Percentiles rank a stretch among this genome's conserved stretches.
phyloP scores from a whole-genome alignment of 1,284 basidiomycete species.

The Termitomyces sp. region DNA sequence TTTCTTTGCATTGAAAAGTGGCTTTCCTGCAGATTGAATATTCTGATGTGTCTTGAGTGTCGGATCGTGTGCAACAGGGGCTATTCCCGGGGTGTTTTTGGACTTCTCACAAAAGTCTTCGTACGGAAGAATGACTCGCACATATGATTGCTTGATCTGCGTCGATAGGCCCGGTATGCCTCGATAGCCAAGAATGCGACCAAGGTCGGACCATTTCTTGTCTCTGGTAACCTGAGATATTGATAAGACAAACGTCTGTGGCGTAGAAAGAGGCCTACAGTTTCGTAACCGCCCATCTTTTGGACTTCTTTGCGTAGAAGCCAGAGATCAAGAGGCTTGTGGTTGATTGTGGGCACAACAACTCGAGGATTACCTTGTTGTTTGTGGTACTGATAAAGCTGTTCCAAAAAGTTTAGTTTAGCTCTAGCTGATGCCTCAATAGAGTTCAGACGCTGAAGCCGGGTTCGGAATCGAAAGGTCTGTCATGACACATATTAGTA shows the following conservation, averaged over 20 bases:
- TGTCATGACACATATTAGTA: slow-evolving; percentile 28
- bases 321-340: slow-evolving; percentile 91
- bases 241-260: slow-evolving; percentile 10
- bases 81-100: slow-evolving; percentile 55
- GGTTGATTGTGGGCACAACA: slow-evolving; percentile 88
- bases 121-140: slow-evolving; percentile 88
- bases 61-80: slow-evolving; percentile 33
- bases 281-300: slow-evolving; percentile 81
- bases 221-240: slow-evolving; percentile 61
- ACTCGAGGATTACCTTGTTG: slow-evolving; percentile 86
- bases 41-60: slow-evolving; percentile 34
- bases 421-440: slow-evolving; percentile 97
- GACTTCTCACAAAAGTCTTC: slow-evolving; percentile 85
- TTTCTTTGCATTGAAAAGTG: neutral
- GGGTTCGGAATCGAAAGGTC: slow-evolving; percentile 92
- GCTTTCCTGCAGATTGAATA: slow-evolving; percentile 34
- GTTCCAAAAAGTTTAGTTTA: slow-evolving; percentile 95
- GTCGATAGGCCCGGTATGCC: slow-evolving; percentile 80
- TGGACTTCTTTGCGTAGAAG: slow-evolving; percentile 88
- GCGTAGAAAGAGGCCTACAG: slow-evolving; percentile 39
- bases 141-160: slow-evolving; percentile 87
- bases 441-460: slow-evolving; percentile 92
- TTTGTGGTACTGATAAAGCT: slow-evolving; percentile 89
- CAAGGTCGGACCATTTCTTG: slow-evolving; percentile 86
- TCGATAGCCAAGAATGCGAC: slow-evolving; percentile 76